Evolutionary conservation across 2,329 filamentous ascomycete genomes (phyloP), one percentile per base, ranked within the genome.

Genomic region (Penicillium hordei): DNA sequence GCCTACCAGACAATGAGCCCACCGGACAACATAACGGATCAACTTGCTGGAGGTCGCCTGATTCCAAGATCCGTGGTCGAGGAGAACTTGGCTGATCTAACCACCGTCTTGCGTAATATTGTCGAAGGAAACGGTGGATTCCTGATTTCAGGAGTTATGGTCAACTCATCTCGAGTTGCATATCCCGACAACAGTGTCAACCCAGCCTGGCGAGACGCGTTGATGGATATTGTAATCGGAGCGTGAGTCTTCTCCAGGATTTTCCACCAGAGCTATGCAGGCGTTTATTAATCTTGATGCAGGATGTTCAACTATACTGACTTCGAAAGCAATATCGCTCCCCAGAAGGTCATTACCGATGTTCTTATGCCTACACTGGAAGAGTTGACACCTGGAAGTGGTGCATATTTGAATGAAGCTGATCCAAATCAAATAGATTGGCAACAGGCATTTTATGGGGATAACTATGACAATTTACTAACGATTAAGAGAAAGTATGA

Each of bases 1-100:
- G 86, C 81, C 33, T 83, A 90, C 67, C 90, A 95, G 65, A 85
- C 84, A 66, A 82, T 96, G 65, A 89, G 91, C 71, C 53, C 52
- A 8, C 38, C 42, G 7, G 27, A 49, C 9, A 64, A 63, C 10
- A 58, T 65, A 27, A 64, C 58, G 0, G 62, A 63, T 5, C 53
- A 48, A 17, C 48, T 62, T 6, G 13, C 61, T 15, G 65, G 65
- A n/a, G 64, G 65, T 2, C 52, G 62, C 1, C 52, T 66, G 1
- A 61, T 66, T 25, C 65, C 69, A 21, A 61, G 60, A 1, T 58
- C 52, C 0, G 44, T 52, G 0, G 44, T 69, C 0, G 53, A 66
- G 4, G 31, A 29, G 6, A 52, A 60, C 21, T 39, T 56, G 13
- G 4, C 23, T 0, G 36, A 34, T 1, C 34, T 67, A 1, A 57